These are phyloP conservation scores for Marvania coccoides DNA, from an alignment of 139 green algal species.

Conservation along the genomic window DNA sequence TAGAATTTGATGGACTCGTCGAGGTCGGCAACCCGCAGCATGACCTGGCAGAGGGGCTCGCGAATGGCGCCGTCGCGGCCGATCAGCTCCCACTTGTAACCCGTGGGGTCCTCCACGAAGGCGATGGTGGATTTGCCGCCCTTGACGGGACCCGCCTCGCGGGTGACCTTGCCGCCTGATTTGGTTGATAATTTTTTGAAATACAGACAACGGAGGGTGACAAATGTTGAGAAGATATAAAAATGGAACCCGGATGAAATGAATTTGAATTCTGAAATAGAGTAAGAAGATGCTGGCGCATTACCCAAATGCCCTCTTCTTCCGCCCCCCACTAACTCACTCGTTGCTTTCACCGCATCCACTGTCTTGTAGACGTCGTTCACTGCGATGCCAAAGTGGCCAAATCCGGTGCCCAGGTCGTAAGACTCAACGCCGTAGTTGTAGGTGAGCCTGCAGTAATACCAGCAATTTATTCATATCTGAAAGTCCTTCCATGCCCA, in stretches of 20 bases:
- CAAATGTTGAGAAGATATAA: background rate
- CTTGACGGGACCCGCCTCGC: conserved; percentile 85
- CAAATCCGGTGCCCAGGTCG: conserved; percentile 79
- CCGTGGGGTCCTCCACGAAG: conserved; percentile 83
- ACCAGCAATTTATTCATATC: too few relatives aligned
- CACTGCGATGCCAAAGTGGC: conserved; percentile 79
- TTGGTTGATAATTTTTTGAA: background rate
- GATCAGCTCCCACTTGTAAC: conserved; percentile 87
- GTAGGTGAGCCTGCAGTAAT: conserved; percentile 41
- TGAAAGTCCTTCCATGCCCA: too few relatives aligned
- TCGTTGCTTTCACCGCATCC: conserved; percentile 11
- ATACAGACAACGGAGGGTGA: background rate
- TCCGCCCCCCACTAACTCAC: too few relatives aligned
- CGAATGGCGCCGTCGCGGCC: conserved; percentile 37
- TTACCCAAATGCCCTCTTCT: too few relatives aligned
- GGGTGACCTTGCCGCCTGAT: conserved; percentile 56
- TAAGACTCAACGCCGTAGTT: conserved; percentile 79
- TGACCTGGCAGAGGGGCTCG: conserved; percentile 83
- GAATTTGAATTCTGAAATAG: too few relatives aligned
- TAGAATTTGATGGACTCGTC: conserved; percentile 79
- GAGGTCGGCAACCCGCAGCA: conserved; percentile 83
- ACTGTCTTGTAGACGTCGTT: conserved; percentile 64
- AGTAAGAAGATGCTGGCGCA: too few relatives aligned
- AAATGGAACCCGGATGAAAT: background rate
- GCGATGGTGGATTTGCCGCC: conserved; percentile 79